Evolutionary conservation across 805 yeast species (phyloP).

Genomic region (Candida vaughaniae): DNA sequence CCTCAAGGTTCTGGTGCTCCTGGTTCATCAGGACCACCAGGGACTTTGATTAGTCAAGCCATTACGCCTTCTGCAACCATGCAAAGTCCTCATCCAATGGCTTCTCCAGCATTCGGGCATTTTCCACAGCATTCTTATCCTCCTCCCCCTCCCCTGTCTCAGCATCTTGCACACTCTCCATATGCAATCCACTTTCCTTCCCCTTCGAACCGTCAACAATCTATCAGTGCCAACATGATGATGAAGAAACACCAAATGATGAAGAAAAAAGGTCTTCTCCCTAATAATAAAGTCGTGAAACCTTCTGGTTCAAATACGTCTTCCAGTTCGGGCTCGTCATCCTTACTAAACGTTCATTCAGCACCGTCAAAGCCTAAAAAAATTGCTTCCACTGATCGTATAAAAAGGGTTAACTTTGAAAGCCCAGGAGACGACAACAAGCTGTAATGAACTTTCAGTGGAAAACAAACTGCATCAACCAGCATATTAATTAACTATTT

Average conservation of each 20-base stretch:
- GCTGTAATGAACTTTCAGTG: too few species aligned
- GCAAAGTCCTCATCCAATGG: constrained; percentile 5
- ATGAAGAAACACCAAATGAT: constrained; percentile 28
- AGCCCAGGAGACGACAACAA: not conserved
- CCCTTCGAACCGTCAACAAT: constrained; percentile 26
- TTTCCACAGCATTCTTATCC: constrained; percentile 4
- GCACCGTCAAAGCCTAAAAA: too few species aligned
- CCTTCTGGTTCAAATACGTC: too few species aligned
- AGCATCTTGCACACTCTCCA: constrained; percentile 7
- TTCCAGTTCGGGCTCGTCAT: too few species aligned
- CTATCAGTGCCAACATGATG: constrained; percentile 33
- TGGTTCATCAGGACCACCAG: constrained; percentile 1
- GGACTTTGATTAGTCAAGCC: constrained; percentile 4
- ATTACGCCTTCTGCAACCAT: constrained; percentile 9
- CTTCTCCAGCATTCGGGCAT: constrained; percentile 8
- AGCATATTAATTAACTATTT: too few species aligned
- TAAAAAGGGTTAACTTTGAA: constrained; percentile 5
- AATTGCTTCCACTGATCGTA: too few species aligned
- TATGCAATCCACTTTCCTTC: constrained; percentile 4
- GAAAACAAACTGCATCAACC: not conserved
- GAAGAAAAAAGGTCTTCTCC: constrained; percentile 10
- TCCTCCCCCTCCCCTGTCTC: constrained; percentile 1
- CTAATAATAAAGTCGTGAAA: too few species aligned
- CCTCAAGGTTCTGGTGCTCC: constrained; percentile 2
- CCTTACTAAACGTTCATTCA: too few species aligned